Percentiles rank a stretch among this genome's conserved stretches.
Conservation (phyloP, 2,329 filamentous ascomycete genomes). For the Pleoardoris graminearum region DNA sequence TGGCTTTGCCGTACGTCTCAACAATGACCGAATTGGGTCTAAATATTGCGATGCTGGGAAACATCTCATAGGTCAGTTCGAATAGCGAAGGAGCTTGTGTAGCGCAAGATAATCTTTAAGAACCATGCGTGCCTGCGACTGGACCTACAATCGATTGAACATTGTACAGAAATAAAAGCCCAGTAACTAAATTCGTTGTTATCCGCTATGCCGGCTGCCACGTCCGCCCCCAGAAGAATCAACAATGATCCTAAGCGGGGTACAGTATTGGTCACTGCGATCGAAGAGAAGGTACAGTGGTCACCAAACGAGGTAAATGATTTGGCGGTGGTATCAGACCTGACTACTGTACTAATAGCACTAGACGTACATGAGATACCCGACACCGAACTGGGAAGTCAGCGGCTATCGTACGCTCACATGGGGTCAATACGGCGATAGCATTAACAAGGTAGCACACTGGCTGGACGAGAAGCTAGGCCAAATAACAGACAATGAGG, state of each 20-base stretch:
- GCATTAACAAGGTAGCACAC: slow-evolving; percentile 21
- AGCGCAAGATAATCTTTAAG: too few relatives aligned
- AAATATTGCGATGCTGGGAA: too few relatives aligned
- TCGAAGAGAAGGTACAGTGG: slow-evolving; percentile 23
- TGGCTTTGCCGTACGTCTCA: too few relatives aligned
- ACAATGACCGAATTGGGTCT: too few relatives aligned
- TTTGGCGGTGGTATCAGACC: too few relatives aligned
- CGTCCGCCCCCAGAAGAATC: background rate
- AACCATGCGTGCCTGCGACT: too few relatives aligned
- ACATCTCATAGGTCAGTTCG: too few relatives aligned
- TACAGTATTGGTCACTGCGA: slow-evolving; percentile 6
- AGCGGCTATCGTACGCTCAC: slow-evolving; percentile 20
- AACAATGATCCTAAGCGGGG: background rate
- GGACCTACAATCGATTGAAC: too few relatives aligned
- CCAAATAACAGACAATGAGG: slow-evolving; percentile 9
- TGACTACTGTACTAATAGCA: too few relatives aligned
- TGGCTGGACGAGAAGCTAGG: slow-evolving; percentile 24
- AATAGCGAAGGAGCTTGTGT: too few relatives aligned
- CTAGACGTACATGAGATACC: slow-evolving; percentile 21
- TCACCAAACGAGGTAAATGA: background rate
- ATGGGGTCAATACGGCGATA: slow-evolving; percentile 14
- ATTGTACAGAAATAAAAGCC: too few relatives aligned
- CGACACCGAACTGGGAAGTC: slow-evolving; percentile 16
- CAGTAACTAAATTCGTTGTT: too few relatives aligned
- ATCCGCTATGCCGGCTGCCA: background rate